Base-by-base conservation (phyloP, 805 yeast genomes). In the Hanseniaspora vineae region DNA sequence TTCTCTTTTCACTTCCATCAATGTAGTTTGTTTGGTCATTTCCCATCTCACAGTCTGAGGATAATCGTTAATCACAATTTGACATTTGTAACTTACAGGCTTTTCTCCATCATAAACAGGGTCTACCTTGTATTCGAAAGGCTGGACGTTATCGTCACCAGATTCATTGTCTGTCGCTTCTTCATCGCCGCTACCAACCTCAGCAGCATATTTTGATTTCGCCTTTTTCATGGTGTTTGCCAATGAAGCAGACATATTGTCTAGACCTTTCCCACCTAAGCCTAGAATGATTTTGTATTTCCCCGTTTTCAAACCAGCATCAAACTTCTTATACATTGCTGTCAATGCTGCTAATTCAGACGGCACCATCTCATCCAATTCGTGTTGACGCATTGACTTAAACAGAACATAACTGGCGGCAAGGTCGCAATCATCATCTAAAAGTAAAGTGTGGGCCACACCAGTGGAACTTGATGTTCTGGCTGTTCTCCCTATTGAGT, bases 401-500 rank as follows among this genome's bases (percentile, higher is more conserved):
- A 54, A 60, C 33, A 81, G 55, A 45, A 73, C 71, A 61, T 84
- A 68, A 0, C 94, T 86, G 51, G 78, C 78, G 0, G 82, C 77
- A 15, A 88, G 69, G 58, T 84, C 95, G 31, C 42, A 18, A 57
- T 88, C 88, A 18, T 66, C 66, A 0, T 74, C 66, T 1, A 79
- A 67, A 4, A 92, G 68, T 53, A 90, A 76, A 0, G 97, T 84
- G 3, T 87, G 69, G n/a, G 83, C 82, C 1, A 69, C 68, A 2
- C 98, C 98, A 71, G 75, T 58, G 2, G 65, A 66, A 35, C 73
- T 72, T 0, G 92, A 92, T 1, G 97, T 97, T 51, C 98, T 71
- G 0, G 97, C 98, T 0, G 98, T 92, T 49, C 98, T 70, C 0
- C 98, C 98, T 1, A 89, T 95, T 9, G 97, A 74, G 65, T 92